Evolutionary conservation across 2,329 filamentous ascomycete genomes (phyloP), one percentile per base, ranked within the genome.

Genomic region (Ascochyta lentis): DNA sequence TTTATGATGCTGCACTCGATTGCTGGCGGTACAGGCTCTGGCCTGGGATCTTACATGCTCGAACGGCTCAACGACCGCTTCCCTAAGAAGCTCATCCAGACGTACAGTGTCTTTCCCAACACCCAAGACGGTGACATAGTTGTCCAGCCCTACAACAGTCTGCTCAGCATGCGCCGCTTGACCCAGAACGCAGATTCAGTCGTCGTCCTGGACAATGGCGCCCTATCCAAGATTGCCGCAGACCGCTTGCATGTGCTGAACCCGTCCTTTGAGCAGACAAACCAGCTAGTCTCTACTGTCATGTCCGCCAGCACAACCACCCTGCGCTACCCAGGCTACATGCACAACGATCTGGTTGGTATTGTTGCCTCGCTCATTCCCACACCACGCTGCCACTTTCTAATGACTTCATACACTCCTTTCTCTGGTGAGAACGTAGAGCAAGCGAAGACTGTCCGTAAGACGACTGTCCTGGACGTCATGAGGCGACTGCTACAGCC

Each of bases 1-100:
- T 99, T 99, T 80, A 99, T 99, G 95, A 87, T 99, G 77, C 84
- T 99, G 61, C 95, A 99, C 76, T 98, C 95, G 3, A 99, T 99
- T 71, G 96, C 95, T 39, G 95, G 95, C 59, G 95, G 95, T 54
- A 99, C 95, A 16, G 95, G 95, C 8, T 97, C 93, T 22, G 95
- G 95, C n/a, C 79, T 99, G 41, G 95, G 95, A 23, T 96, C 92
- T 26, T 99, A 96, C 72, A 84, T 99, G 58, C 86, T 99, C 16
- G 96, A 99, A 78, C 85, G 92, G 61, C 87, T 99, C 76, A 99
- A 99, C 76, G 95, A 99, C 76, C 86, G 93, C 45, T 99, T 98
- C 67, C 95, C 96, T 33, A 99, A 99, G 80, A 99, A 99, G 82
- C 87, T 99, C 63, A 97, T 99, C 54, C 95, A 99, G 79, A 98